Evolutionary conservation across 768 basidiomycete genomes (phyloP), one percentile per base, ranked within the genome.

Genomic region (Omphalotus guepiniiformis): DNA sequence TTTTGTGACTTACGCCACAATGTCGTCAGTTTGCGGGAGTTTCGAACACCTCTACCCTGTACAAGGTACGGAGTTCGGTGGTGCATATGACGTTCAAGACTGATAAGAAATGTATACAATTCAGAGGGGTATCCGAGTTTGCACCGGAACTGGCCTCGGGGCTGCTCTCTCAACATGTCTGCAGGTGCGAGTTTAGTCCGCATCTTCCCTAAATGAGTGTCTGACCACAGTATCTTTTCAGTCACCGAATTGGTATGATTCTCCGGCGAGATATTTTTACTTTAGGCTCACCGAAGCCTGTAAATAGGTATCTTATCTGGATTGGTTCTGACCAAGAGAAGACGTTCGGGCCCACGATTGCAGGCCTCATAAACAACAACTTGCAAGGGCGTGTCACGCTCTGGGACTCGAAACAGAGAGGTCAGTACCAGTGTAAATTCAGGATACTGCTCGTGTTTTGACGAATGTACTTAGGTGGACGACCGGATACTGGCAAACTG

Each of bases 321-420:
- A 88, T 88, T 58, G 80, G 87, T 34, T 88, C 87, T 37, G 83
- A 88, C 60, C 88, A 89, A 62, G 87, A 86, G 60, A 88, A 85
- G 67, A 90, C 88, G 2, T 90, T 91, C 55, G 88, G 88, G 2
- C 82, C 85, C 19, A 90, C 86, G 18, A 87, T 91, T 47, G 75
- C 80, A 47, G 78, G 76, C 23, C 73, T 91, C 32, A 88, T 91
- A 53, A 76, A 77, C 52, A 70, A 73, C 47, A 78, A 85, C 56
- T 59, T 91, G 7, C 79, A 75, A 9, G 84, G 87, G 50, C 82
- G 88, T 21, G 71, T 80, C 34, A 78, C 79, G 4, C 72, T 91
- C 18, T 91, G 88, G 88, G 88, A 91, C 63, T 84, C 82, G 11
- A 89, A 82, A 63, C 63, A 74, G 53, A 74, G 81, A 62, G 85